Evolutionary conservation across 75 land plant species (phyloP), one percentile per base, ranked within the genome.

Genomic region (Ceratopteris richardii): DNA sequence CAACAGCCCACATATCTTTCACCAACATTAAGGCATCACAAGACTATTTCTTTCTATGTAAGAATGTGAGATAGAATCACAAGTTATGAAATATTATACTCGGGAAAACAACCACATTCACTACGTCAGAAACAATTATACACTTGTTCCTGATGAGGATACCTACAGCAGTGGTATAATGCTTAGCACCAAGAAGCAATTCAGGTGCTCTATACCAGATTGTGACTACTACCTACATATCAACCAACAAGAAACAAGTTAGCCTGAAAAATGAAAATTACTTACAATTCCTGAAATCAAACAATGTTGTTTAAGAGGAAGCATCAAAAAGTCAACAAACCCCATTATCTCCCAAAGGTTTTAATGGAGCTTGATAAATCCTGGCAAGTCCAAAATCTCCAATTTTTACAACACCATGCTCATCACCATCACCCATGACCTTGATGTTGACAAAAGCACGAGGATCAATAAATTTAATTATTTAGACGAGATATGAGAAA

Each of bases 151-250:
- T 3, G 7, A 33, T 4, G 29, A 63, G 82, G 82, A 78, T 85
- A 85, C 89, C 91, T 56, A 92, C 97, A 51, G 97, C 97, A 80
- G 90, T 88, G 0, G 97, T 92, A 50, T 92, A 92, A 58, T 92
- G 97, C 53, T 85, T 88, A 16, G 83, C 86, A 29, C 97, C 97
- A 61, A 92, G 90, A 18, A 92, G 86, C 29, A 92, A 62, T 75
- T 92, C 97, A 22, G 97, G 97, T 40, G 97, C 95, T 29, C 97
- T 80, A 71, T 92, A 92, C 97, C 97, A 92, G 57, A 92, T 92
- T 10, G 97, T 92, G 0, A 92, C 97, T 25, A 92, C 97, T 36
- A 92, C 89, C 89, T 85, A 65, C 25, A 33, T 24, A 22, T 3
- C 56, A 30, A 54, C 3, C 23, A 19, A 28, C 16, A 24, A 28